A percentile compares a stretch with the other conserved stretches of the same genome.
These are phyloP conservation scores for Macrophomina tecta DNA, from an alignment of 2,329 filamentous ascomycete species.

Conservation along the genomic window DNA sequence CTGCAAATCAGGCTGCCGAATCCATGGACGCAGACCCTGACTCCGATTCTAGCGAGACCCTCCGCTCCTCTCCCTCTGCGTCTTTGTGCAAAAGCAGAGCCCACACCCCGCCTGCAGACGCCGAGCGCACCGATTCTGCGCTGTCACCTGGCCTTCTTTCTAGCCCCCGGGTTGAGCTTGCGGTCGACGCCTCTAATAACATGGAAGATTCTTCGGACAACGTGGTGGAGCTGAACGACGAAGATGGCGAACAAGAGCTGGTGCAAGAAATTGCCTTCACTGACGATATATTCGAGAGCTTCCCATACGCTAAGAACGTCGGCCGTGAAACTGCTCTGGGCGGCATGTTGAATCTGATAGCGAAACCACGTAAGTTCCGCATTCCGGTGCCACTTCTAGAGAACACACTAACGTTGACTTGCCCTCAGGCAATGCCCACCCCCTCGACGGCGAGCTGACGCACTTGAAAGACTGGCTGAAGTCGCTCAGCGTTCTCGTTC, in stretches of 20 bases:
- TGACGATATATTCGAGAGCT: conserved; percentile 31
- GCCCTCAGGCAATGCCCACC: too few species aligned
- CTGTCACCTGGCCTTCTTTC: conserved; percentile 33
- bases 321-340: conserved; percentile 19
- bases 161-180: conserved; percentile 47
- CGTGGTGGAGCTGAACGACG: conserved; percentile 30
- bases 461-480: conserved; percentile 12
- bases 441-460: conserved; percentile 17
- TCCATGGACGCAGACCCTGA: conserved; percentile 9
- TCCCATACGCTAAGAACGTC: conserved; percentile 36
- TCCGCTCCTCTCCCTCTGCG: conserved; percentile 14
- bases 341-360: conserved; percentile 5
- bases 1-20: conserved; percentile 15
- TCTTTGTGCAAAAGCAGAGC: conserved; percentile 12
- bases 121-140: conserved; percentile 22
- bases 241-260: conserved; percentile 13
- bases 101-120: conserved; percentile 7
- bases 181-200: conserved; percentile 39
- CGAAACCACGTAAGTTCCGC: conserved; percentile 20
- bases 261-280: conserved; percentile 9
- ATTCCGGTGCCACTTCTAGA: background rate
- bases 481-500: background rate
- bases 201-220: conserved; percentile 33
- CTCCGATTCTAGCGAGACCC: conserved; percentile 20
- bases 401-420: background rate